These are phyloP conservation scores for Chaetomiaceae sp. DNA, from an alignment of 2,329 filamentous ascomycete species.

Conservation along the genomic window DNA sequence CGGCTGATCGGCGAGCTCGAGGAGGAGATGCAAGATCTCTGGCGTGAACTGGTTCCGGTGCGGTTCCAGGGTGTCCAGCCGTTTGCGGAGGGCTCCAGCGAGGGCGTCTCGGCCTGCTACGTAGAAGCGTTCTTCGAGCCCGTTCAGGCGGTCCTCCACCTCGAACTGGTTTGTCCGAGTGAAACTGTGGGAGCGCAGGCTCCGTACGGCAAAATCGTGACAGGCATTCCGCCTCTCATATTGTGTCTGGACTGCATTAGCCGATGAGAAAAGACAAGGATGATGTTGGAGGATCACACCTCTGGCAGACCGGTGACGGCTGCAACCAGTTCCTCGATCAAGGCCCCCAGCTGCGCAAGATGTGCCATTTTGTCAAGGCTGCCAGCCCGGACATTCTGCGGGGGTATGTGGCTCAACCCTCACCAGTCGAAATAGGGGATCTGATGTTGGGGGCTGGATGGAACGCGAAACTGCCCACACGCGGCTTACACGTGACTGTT, in stretches of 20 bases:
- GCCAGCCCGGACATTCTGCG: conserved; percentile 19
- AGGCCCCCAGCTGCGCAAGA: conserved; percentile 56
- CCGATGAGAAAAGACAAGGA: conserved; percentile 8
- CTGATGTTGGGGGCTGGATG: not conserved
- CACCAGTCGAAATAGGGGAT: too few species aligned
- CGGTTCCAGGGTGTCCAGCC: conserved; percentile 26
- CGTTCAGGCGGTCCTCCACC: conserved; percentile 59
- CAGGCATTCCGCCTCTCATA: conserved; percentile 38
- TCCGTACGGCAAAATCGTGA: conserved; percentile 48
- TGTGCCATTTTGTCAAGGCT: conserved; percentile 57
- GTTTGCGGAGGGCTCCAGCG: conserved; percentile 60
- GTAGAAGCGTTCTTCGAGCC: conserved; percentile 81
- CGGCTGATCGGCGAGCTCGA: conserved; percentile 79
- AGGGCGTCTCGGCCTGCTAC: conserved; percentile 75
- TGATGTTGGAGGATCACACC: conserved; percentile 37
- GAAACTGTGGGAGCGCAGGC: conserved; percentile 52
- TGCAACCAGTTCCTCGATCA: conserved; percentile 68
- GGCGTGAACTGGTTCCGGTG: conserved; percentile 63
- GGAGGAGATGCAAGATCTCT: conserved; percentile 71
- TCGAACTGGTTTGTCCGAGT: conserved; percentile 73
- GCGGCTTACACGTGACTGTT: too few species aligned
- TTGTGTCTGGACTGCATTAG: conserved; percentile 25
- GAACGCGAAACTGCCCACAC: conserved; percentile 1
- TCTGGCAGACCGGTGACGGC: conserved; percentile 53
- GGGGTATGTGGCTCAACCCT: too few species aligned